Evolutionary conservation across 495 filamentous ascomycete species (phyloP), one percentile per base, ranked within the genome.

Genomic region (Rusavskia elegans): DNA sequence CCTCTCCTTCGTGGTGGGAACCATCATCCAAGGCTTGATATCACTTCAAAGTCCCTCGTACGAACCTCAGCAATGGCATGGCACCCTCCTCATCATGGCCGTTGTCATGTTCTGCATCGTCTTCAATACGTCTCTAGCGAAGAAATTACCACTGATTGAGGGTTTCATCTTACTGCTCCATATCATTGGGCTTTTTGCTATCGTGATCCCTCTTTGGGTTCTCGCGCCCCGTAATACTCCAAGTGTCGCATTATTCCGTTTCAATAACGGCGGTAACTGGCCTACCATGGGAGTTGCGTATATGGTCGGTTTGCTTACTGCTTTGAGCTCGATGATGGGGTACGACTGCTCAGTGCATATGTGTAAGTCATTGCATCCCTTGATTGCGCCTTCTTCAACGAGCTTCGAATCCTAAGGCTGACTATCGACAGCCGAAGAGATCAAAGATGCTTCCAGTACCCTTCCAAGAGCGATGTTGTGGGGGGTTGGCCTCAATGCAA

Each of bases 121-220:
- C 9, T 52, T 58, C 46, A 63, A 63, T 37, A 56, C 53, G 2
- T 49, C 53, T 23, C 25, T 61, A 1, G 48, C 59, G 29, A 55
- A 54, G 36, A 21, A 61, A 1, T 30, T 63, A 16, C 59, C 60
- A 3, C 37, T 49, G 7, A 57, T 63, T 1, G 57, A 65, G 21
- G 55, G 64, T 11, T 49, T 68, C 17, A 74, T 80, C 41, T 57
- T 83, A 32, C 68, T 81, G 11, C 64, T 82, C 14, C 81, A 84
- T 42, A 56, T 63, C 30, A 53, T 65, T 23, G 49, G 54, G n/a
- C 30, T 61, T 16, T 49, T 59, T 40, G 54, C 49, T 19, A 48
- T 59, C 9, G 57, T 62, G 25, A 63, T 54, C 5, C 61, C 64
- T 19, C 39, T 68, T 16, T 73, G 72, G 64, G 69, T 74, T 32